Evolutionary conservation across 2,329 filamentous ascomycete species (phyloP).

Genomic region (Sporothrix pseudoabietina): DNA sequence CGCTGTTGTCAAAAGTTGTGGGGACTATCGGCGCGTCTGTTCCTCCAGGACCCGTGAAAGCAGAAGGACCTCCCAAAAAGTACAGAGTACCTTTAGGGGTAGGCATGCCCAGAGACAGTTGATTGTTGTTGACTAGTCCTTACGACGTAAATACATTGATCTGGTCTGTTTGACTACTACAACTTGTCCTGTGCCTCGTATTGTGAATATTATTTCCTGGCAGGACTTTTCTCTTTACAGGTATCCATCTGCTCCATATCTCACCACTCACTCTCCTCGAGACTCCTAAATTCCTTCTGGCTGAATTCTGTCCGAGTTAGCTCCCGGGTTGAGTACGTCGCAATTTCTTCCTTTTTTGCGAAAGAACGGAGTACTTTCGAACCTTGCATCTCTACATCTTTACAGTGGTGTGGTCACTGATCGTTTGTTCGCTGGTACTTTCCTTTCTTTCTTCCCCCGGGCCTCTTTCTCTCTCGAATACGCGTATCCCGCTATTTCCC

Average conservation of each 20-base stretch:
- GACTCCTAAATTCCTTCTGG: neutral
- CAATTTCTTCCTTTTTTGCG: neutral
- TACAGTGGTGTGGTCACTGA: neutral
- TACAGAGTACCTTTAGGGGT: neutral
- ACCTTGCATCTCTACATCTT: too few species aligned
- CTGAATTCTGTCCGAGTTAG: neutral
- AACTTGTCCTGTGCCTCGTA: too few species aligned
- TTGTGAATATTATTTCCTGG: too few species aligned
- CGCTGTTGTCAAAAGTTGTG: neutral
- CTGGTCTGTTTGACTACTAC: too few species aligned
- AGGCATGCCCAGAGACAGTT: neutral
- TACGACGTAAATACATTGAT: too few species aligned
- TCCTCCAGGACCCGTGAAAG: neutral
- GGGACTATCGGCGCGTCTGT: neutral
- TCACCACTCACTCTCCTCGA: too few species aligned
- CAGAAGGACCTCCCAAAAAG: neutral
- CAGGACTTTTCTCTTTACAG: too few species aligned
- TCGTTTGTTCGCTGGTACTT: neutral
- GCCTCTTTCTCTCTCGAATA: neutral
- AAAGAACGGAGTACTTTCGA: neutral
- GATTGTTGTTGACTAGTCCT: neutral
- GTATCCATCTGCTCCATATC: too few species aligned
- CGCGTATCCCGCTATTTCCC: neutral
- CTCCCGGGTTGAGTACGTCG: neutral
- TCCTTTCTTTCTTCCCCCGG: neutral